Evolutionary conservation across 202 grass and related monocot species (phyloP).

Genomic region (Bolboschoenoplectus hybrid): DNA sequence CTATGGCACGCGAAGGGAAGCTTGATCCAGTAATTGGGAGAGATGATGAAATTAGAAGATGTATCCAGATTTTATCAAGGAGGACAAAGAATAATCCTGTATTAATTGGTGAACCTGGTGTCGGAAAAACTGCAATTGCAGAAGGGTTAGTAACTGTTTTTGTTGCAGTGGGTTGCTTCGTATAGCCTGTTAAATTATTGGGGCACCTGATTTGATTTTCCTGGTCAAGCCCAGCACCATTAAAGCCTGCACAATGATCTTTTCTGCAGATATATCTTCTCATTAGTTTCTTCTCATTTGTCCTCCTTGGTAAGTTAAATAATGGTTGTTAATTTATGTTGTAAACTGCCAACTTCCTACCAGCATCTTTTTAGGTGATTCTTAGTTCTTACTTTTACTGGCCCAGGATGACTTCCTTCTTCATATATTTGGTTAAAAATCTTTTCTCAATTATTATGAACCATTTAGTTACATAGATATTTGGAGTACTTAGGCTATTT

Average conservation of each 20-base stretch:
- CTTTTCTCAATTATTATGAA: background rate
- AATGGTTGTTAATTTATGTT: slow-evolving; percentile 6
- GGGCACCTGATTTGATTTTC: background rate
- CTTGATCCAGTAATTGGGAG: slow-evolving; percentile 98
- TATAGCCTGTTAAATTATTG: background rate
- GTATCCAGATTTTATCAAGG: slow-evolving; percentile 96
- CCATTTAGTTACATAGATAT: slow-evolving; percentile 20
- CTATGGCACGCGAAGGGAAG: slow-evolving; percentile 93
- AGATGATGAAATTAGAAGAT: slow-evolving; percentile 98
- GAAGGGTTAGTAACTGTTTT: slow-evolving; percentile 64
- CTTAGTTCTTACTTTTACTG: background rate
- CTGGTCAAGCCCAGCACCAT: background rate
- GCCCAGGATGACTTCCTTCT: background rate
- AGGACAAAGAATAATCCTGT: slow-evolving; percentile 99
- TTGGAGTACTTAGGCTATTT: slow-evolving; percentile 9
- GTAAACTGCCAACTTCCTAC: background rate
- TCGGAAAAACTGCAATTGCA: slow-evolving; percentile 98
- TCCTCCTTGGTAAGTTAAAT: background rate
- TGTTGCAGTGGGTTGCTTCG: slow-evolving; percentile 29
- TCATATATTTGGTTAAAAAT: background rate
- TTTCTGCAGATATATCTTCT: slow-evolving; percentile 1
- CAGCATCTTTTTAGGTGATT: background rate
- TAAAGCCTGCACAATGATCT: background rate
- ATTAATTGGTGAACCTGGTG: slow-evolving; percentile 98
- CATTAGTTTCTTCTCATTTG: slow-evolving; percentile 10